Percentiles rank a stretch among this genome's conserved stretches.
These are phyloP conservation scores for Hypoxylon rickii DNA, from an alignment of 495 filamentous ascomycete species.

Conservation along the genomic window DNA sequence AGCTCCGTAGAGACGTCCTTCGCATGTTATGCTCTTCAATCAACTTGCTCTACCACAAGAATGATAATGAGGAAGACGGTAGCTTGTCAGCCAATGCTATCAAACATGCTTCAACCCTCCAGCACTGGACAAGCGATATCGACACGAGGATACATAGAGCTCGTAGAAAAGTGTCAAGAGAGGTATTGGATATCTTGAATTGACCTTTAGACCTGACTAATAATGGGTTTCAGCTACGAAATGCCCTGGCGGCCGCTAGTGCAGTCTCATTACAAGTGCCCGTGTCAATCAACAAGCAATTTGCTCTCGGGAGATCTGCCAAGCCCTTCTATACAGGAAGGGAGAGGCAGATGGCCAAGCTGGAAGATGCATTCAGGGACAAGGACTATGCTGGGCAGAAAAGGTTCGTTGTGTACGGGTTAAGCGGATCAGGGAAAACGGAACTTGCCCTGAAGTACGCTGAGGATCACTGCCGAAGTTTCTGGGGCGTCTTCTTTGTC, in stretches of 20 bases:
- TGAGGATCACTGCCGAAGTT: slow-evolving; percentile 35
- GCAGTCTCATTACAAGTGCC: neutral
- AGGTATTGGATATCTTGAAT: neutral
- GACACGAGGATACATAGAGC: neutral
- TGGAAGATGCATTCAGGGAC: neutral
- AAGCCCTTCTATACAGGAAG: slow-evolving; percentile 4
- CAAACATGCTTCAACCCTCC: neutral
- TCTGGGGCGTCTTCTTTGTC: slow-evolving; percentile 19
- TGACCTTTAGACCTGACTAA: neutral
- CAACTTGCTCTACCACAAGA: neutral
- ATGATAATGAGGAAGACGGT: neutral
- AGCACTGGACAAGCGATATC: neutral
- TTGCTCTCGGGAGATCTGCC: neutral
- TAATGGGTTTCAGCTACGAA: neutral
- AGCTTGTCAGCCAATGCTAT: neutral
- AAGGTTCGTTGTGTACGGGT: slow-evolving; percentile 43
- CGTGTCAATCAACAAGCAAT: slow-evolving; percentile 2
- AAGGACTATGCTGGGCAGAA: neutral
- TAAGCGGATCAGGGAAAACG: slow-evolving; percentile 47
- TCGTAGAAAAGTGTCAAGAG: neutral
- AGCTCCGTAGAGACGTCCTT: neutral
- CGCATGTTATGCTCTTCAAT: slow-evolving; percentile 1
- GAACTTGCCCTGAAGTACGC: slow-evolving; percentile 46
- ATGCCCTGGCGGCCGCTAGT: neutral
- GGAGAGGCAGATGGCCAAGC: slow-evolving; percentile 4